Evolutionary conservation across 148 eudicot species (phyloP).

Genomic region (Vaccinium macrocarpon): DNA sequence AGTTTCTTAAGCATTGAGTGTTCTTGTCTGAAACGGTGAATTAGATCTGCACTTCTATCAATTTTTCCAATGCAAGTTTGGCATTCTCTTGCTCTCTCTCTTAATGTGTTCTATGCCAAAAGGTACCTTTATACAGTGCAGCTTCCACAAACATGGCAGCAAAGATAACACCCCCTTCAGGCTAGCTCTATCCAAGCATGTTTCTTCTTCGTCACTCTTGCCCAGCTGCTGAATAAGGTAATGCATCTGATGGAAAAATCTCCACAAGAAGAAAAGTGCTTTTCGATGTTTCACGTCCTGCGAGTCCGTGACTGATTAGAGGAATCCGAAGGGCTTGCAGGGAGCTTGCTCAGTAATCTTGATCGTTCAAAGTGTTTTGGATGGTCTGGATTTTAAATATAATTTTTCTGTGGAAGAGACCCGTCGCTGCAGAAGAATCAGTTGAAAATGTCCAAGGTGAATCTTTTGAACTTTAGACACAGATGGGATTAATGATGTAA

Average conservation of each 20-base stretch:
- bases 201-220: neutral
- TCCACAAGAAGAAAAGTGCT: neutral
- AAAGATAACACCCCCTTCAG: neutral
- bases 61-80: neutral
- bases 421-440: neutral
- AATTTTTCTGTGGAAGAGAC: no score
- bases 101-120: neutral
- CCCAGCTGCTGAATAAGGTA: neutral
- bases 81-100: neutral
- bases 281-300: neutral
- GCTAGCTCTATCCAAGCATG: neutral
- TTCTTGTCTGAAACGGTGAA: neutral
- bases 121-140: neutral
- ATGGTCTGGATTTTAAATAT: no score
- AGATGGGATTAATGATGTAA: neutral
- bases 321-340: no score
- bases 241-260: neutral
- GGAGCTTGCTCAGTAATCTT: no score
- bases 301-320: no score
- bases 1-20: neutral
- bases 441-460: neutral
- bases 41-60: neutral
- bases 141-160: neutral
- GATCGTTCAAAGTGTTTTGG: no score
- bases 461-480: neutral